Evolutionary conservation across 2,329 filamentous ascomycete species (phyloP).

Genomic region (Pseudogymnoascus sp.): DNA sequence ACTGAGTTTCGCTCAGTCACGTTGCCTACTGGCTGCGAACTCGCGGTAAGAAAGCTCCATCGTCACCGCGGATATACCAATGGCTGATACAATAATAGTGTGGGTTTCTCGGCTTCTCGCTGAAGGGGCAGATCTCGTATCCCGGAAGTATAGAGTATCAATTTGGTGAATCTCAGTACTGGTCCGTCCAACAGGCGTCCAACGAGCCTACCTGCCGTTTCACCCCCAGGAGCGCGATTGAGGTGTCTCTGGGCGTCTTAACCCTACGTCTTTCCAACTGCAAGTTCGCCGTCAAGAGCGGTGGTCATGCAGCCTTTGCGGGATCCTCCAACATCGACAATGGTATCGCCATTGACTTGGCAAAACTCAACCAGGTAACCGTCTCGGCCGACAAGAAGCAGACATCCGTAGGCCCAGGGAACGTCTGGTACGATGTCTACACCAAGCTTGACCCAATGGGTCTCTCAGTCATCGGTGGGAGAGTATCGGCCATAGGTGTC

Average conservation of each 20-base stretch:
- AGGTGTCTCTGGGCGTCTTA: slow-evolving; percentile 10
- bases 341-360: slow-evolving; percentile 44
- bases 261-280: slow-evolving; percentile 15
- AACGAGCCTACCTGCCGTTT: slow-evolving; percentile 18
- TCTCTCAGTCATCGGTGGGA: slow-evolving; percentile 33
- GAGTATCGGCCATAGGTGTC: slow-evolving; percentile 23
- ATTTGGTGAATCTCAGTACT: slow-evolving; percentile 16
- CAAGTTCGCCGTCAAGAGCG: slow-evolving; percentile 22
- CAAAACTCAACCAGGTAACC: slow-evolving; percentile 22
- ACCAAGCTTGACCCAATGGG: slow-evolving; percentile 26
- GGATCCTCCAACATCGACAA: slow-evolving; percentile 44
- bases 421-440: slow-evolving; percentile 35
- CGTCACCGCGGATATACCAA: background rate
- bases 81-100: slow-evolving; percentile 13
- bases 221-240: background rate
- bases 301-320: slow-evolving; percentile 27
- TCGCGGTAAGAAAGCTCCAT: background rate
- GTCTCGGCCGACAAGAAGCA: slow-evolving; percentile 23
- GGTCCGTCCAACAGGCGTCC: slow-evolving; percentile 19
- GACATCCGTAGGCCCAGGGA: slow-evolving; percentile 32
- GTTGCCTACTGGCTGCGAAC: slow-evolving; percentile 3
- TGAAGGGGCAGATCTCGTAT: slow-evolving; percentile 17
- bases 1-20: background rate
- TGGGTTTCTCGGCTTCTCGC: slow-evolving; percentile 14
- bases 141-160: slow-evolving; percentile 15